Percentiles rank a stretch among this genome's conserved stretches.
These are phyloP conservation scores for Helianthus tuberosus DNA, from an alignment of 129 eudicot genomes.

Conservation along the genomic window DNA sequence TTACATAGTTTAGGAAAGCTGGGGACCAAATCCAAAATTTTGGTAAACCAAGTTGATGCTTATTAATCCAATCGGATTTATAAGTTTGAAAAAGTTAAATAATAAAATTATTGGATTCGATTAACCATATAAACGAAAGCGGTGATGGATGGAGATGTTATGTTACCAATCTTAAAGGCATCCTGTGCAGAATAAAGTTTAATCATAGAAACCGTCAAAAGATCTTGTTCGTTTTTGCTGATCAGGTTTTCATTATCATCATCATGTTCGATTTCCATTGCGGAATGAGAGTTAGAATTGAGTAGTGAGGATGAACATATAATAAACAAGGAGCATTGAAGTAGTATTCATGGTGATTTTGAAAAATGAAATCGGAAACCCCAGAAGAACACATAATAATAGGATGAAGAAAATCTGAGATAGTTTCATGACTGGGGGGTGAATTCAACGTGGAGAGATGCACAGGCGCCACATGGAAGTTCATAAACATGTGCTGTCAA, in stretches of 20 bases:
- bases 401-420: not conserved
- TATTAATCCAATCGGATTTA: too few species aligned
- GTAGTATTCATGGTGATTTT: not conserved
- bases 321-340: not conserved
- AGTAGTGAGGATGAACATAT: not conserved
- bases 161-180: constrained; percentile 14
- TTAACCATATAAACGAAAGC: too few species aligned
- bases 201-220: not conserved
- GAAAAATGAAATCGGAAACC: too few species aligned
- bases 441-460: not conserved
- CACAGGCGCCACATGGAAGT: constrained; percentile 15
- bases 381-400: not conserved
- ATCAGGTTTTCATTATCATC: not conserved
- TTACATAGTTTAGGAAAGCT: too few species aligned
- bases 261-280: not conserved
- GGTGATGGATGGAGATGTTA: not conserved
- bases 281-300: not conserved
- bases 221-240: not conserved
- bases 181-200: not conserved
- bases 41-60: too few species aligned
- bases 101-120: too few species aligned
- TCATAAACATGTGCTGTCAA: not conserved
- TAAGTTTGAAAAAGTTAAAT: too few species aligned
- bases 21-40: too few species aligned
- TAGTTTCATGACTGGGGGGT: not conserved